Base-by-base conservation (phyloP, 352 stramenopile genomes). In the Phytophthora megakarya region DNA sequence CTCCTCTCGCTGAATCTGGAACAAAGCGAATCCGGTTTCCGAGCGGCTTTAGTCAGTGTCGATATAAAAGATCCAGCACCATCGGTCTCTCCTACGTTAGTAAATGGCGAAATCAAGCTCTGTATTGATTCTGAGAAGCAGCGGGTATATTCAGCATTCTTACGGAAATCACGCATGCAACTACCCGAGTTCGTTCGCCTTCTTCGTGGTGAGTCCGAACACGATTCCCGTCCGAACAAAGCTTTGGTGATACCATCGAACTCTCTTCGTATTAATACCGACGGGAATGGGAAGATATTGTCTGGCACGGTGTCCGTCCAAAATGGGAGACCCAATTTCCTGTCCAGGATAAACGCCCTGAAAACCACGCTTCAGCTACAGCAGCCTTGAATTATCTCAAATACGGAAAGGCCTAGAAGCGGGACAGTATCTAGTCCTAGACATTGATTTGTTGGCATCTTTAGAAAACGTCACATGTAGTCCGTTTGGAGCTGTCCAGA, bases 171-270 rank as follows among this genome's bases (percentile, higher is more conserved):
- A 13, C 18, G 47, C 1, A 59, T 54, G 22, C 16, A 35, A 33
- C 25, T 66, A 16, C 47, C 57, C 5, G 16, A 66, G 5, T 59
- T 59, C 19, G 57, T 66, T 43, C 47, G 47, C 11, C 10, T 59
- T 25, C 28, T 66, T 26, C 47, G 57, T 33, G 57, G 48, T 10
- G 48, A 66, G 12, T 32, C 57, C 8, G 11, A 11, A 18, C 16
- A 25, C 5, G 58, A 60, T 16, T 21, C 19, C 19, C 58, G 58
- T 1, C 48, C 48, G 5, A 50, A 66, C 26, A 66, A 60, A 15
- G 42, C 30, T 4, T 23, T 66, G 8, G 48, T 54, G 37, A 44
- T 61, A n/a, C 48, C 47, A 32, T 15, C n/a, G 12, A n/a, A 28
- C 40, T 33, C 23, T 1, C 48, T 32, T 60, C 58, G 10, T 66